Base-by-base conservation (phyloP, 441 rosid species). In the Metrosideros polymorpha region DNA sequence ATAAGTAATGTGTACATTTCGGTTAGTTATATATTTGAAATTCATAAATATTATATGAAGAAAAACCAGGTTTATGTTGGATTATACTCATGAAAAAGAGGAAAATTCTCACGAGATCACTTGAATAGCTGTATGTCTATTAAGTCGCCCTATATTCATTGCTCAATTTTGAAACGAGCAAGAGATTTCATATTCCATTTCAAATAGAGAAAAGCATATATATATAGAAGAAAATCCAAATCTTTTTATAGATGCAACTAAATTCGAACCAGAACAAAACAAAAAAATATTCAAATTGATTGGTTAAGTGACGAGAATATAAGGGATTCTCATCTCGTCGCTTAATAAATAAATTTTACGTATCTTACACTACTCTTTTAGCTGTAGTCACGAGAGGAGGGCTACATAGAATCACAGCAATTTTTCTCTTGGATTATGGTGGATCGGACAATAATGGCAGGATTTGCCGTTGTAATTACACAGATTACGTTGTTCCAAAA, bases 231-330 rank as follows among this genome's bases (percentile, higher is more conserved):
- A 13, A 66, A 0, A 22, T 0, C 2, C n/a, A 66, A 66, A 66
- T 0, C 14, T 22, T 71, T 71, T 6, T 22, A 59, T 3, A 22
- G 8, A 9, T 66, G 14, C 1, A 0, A 29, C 5, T 6, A 10
- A 3, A 71, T 39, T 71, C 1, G 1, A 35, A 42, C n/a, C 0
- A 35, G 2, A 15, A 0, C 5, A 1, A 3, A 19, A 1, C 15
- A 10, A 39, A 10, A 10, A 22, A 71, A 71, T 22, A 2, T 71
- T 71, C 0, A 35, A 42, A 71, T 71, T 0, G 2, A 66, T 66
- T 19, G 15, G 24, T 22, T 13, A 35, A 32, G 43, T 13, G 6
- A 35, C 0, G 42, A 4, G 42, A 2, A 6, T 52, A 3, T 52
- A 2, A 52, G 14, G 17, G 17, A 14, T 18, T 49, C 51, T 50